These are phyloP conservation scores for Geranium incanum DNA, from an alignment of 441 rosid species.

Conservation along the genomic window DNA sequence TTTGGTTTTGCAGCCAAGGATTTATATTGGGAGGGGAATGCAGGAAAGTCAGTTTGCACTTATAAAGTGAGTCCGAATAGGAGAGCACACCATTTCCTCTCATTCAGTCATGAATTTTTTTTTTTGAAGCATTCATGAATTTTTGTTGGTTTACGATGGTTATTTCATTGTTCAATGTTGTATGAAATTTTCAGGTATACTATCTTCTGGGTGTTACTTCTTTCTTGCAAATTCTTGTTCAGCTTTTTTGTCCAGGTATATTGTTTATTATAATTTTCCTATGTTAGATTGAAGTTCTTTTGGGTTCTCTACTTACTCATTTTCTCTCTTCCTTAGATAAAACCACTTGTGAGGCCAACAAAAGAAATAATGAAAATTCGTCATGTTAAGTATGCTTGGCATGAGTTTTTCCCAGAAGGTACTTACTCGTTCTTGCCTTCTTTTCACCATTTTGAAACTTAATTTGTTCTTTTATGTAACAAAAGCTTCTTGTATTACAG, in stretches of 20 bases:
- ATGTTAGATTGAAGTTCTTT: background rate
- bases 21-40: slow-evolving; percentile 96
- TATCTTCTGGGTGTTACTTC: slow-evolving; percentile 71
- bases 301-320: slow-evolving; percentile 9
- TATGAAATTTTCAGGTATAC: slow-evolving; percentile 63
- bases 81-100: slow-evolving; percentile 12
- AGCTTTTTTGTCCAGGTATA: slow-evolving; percentile 82
- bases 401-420: slow-evolving; percentile 90
- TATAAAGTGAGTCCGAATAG: slow-evolving; percentile 55
- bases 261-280: background rate
- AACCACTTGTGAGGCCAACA: slow-evolving; percentile 89
- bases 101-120: background rate
- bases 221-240: slow-evolving; percentile 60
- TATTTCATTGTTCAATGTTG: background rate
- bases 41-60: slow-evolving; percentile 97
- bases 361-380: slow-evolving; percentile 69
- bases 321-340: slow-evolving; percentile 40
- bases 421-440: slow-evolving; percentile 17
- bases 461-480: slow-evolving; percentile 20
- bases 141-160: slow-evolving; percentile 1
- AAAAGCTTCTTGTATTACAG: slow-evolving; percentile 32
- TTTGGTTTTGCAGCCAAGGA: slow-evolving; percentile 67
- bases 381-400: slow-evolving; percentile 70
- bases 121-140: background rate
- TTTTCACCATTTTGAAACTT: slow-evolving; percentile 13